Base-by-base conservation (phyloP, 164 flowering plant species). In the Malania oleifera region DNA sequence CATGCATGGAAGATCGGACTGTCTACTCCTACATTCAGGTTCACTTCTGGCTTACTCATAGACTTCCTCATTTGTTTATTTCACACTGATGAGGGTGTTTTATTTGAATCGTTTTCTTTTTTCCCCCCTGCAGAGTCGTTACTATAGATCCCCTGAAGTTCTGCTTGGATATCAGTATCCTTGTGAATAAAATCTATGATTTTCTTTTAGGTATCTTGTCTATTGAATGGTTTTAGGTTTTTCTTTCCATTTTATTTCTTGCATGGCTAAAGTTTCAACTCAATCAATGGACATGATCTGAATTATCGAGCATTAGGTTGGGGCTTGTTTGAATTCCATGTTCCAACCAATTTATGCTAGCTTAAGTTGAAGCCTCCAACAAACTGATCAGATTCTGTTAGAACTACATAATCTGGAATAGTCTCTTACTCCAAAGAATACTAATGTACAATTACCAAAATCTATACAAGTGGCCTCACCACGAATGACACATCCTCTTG, bases 11-110 rank as follows among this genome's bases (percentile, higher is more conserved):
- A 73, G 82, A 87, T 65, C 89, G 86, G 28, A 91, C 98, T 35
- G 96, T 95, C 59, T 95, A 95, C 78, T 95, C 99, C 47, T 95
- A 95, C 75, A 91, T 95, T 70, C 99, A 95, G 99, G 99, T 87
- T 39, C 38, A 27, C 45, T 22, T 50, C 15, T 52, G 2, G 22
- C 47, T 22, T 50, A 47, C 8, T n/a, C 13, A 14, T 44, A 46
- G 41, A 24, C 29, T 62, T 52, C 22, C 48, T n/a, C n/a, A 0
- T 54, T 28, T 55, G 37, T 24, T 45, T 37, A 44, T 38, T 5
- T 63, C 28, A 5, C 64, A 43, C 51, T 26, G 8, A 5, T 19
- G 15, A 55, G 7, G 29, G 13, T 22, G 10, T n/a, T 31, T 19
- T 51, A 12, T 15, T 41, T 22, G 11, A 20, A 26, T 40, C 18